A percentile compares a stretch with the other conserved stretches of the same genome.
These are phyloP conservation scores for Galerina marginata DNA, from an alignment of 768 basidiomycete species.

Conservation along the genomic window DNA sequence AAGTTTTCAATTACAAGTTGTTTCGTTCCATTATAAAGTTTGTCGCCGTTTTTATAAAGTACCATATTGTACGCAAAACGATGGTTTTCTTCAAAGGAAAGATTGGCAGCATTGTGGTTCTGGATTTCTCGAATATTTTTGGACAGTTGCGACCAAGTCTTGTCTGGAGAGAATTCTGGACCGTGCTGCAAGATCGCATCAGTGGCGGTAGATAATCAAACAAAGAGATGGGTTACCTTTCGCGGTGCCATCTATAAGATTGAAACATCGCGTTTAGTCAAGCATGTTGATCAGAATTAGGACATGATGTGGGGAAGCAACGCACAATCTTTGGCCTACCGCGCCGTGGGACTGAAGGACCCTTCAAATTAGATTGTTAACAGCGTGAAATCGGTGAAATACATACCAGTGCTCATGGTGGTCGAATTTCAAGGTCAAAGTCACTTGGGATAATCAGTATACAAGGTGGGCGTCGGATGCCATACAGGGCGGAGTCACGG, in stretches of 20 bases:
- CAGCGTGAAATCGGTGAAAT: background rate
- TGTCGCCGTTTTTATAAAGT: conserved; percentile 81
- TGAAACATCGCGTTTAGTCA: conserved; percentile 8
- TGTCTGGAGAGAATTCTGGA: conserved; percentile 75
- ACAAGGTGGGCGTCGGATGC: background rate
- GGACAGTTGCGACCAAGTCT: conserved; percentile 83
- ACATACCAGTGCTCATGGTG: conserved; percentile 5
- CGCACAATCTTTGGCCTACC: conserved; percentile 53
- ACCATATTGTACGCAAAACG: conserved; percentile 96
- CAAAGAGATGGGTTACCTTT: conserved; percentile 36
- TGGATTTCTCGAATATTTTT: conserved; percentile 94
- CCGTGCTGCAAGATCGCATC: conserved; percentile 58
- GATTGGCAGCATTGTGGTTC: conserved; percentile 86
- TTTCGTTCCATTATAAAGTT: conserved; percentile 85
- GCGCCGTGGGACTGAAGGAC: conserved; percentile 38
- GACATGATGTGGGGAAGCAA: conserved; percentile 19
- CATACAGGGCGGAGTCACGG: background rate
- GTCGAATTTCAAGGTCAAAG: background rate
- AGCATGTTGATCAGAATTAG: background rate
- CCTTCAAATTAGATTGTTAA: background rate
- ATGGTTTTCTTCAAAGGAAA: conserved; percentile 84
- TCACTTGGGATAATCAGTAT: background rate
- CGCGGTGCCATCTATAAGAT: conserved; percentile 49
- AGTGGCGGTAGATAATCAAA: background rate
- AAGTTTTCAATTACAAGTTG: conserved; percentile 84